Evolutionary conservation across 2,329 filamentous ascomycete genomes (phyloP), one percentile per base, ranked within the genome.

Genomic region (Leptographium wingfieldii): DNA sequence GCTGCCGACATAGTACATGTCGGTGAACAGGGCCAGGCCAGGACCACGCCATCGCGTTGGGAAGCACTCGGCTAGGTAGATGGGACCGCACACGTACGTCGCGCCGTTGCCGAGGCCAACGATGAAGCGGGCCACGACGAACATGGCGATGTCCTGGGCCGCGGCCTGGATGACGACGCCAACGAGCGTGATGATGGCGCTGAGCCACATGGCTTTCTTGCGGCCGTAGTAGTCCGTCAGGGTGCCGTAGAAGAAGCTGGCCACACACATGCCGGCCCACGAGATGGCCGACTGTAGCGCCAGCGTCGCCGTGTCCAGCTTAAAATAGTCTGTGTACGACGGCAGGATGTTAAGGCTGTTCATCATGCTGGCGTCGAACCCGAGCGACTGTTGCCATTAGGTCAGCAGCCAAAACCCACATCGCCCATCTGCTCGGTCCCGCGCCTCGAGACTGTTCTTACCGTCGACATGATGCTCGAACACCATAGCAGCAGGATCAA

Each of bases 51-150:
- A 55, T 9, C 19, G 4, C 38, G 46, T 19, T 1, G 51, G 35
- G 11, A 46, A 29, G 19, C n/a, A 14, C 68, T 84, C 82, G 0
- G 80, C 81, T 0, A 79, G 79, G 78, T 80, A 84, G 2, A 83
- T 80, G 0, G 81, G 81, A 1, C 80, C 76, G 62, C 83, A 83
- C 2, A 80, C 76, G 63, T 82, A 83, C 55, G 83, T 66, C 51
- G 83, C 79, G 14, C 81, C 81, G 57, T 84, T 80, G 25, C 82
- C 82, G 31, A 80, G 77, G n/a, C 82, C 82, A n/a, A 85, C 75
- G 25, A 85, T 70, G 60, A 83, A 75, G 60, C 82, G 79, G n/a
- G 81, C 75, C 22, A 82, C 70, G 61, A 84, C 78, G 64, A 83
- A 85, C 81, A 84, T 84, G 9, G 79, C 84, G 22, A 65, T 61